Evolutionary conservation across 164 flowering plant genomes (phyloP), one percentile per base, ranked within the genome.

Genomic region (Hamamelis virginiana): DNA sequence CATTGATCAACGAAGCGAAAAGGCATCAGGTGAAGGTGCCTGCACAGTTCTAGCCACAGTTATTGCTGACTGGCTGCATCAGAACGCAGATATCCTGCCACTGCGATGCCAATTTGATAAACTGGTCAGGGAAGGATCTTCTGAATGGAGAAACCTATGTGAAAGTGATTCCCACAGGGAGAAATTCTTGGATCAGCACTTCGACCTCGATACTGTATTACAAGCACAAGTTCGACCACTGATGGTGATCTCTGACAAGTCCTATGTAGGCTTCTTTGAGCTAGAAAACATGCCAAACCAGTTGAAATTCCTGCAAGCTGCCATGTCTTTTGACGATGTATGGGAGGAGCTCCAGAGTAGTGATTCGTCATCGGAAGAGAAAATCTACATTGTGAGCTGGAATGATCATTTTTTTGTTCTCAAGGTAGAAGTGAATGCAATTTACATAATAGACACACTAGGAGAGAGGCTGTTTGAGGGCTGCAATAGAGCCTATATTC

Each of bases 391-490:
- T 25, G 68, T 76, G 1, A 69, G 80, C 21, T 77, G 80, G 80
- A 77, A 77, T 62, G 77, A 77, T 38, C 76, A 76, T 33, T 76
- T 77, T 38, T 77, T 77, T 60, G 47, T 77, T 16, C 71, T 77
- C 23, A 77, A 73, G 65, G 66, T 77, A 25, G 80, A 77, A 27
- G 43, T 15, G 8, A 72, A 77, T 22, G 80, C 71, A 1, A 41
- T 41, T 55, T 77, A 73, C 41, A 69, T 77, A 68, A 69, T 77
- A 43, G 80, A 77, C 60, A 77, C 79, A 12, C 44, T 77, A 9
- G 80, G 77, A 1, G 80, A 77, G 67, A 69, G 80, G 63, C 77
- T 73, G 10, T 55, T 46, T 25, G 80, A 73, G 33, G 80, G 76
- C 5, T 73, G 76, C 68, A 57, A 60, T 19, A 59, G 61, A 57